phyloP scores from a whole-genome alignment of 768 basidiomycete species.

The Boletus fagicola region DNA sequence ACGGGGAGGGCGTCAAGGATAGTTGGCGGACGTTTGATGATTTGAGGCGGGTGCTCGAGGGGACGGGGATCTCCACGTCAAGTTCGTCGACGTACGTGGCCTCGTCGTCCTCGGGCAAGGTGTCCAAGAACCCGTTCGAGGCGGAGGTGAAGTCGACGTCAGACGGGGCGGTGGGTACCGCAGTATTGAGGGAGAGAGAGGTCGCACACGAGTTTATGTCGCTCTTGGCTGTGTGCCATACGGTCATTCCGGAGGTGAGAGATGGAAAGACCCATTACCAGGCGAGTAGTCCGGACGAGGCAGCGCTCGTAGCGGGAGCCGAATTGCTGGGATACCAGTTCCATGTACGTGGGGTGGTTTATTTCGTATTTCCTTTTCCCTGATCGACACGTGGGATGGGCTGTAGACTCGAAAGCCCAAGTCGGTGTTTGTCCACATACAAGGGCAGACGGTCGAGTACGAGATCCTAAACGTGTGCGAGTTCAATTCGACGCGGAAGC shows the following conservation, averaged over 20 bases:
- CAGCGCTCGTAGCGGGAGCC: constrained; percentile 91
- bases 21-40: constrained; percentile 82
- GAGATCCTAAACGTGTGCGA: constrained; percentile 96
- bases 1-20: constrained; percentile 38
- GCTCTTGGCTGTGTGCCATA: constrained; percentile 93
- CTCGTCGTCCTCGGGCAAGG: constrained; percentile 10
- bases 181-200: constrained; percentile 39
- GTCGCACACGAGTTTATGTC: constrained; percentile 72
- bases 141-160: constrained; percentile 26
- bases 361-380: background rate
- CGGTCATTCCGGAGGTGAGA: constrained; percentile 91
- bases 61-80: constrained; percentile 12
- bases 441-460: constrained; percentile 72
- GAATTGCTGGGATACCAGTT: constrained; percentile 91
- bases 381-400: background rate
- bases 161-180: background rate
- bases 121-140: constrained; percentile 56
- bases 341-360: constrained; percentile 57
- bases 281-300: constrained; percentile 97
- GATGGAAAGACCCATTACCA: constrained; percentile 92
- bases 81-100: background rate
- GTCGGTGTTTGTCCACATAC: constrained; percentile 86
- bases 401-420: constrained; percentile 89
- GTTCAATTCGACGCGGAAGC: constrained; percentile 96
- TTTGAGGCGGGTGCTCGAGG: constrained; percentile 55